A percentile compares a stretch with the other conserved stretches of the same genome.
These are phyloP conservation scores for Torrubiellomyces zombiae DNA, from an alignment of 2,329 filamentous ascomycete species.

Conservation along the genomic window DNA sequence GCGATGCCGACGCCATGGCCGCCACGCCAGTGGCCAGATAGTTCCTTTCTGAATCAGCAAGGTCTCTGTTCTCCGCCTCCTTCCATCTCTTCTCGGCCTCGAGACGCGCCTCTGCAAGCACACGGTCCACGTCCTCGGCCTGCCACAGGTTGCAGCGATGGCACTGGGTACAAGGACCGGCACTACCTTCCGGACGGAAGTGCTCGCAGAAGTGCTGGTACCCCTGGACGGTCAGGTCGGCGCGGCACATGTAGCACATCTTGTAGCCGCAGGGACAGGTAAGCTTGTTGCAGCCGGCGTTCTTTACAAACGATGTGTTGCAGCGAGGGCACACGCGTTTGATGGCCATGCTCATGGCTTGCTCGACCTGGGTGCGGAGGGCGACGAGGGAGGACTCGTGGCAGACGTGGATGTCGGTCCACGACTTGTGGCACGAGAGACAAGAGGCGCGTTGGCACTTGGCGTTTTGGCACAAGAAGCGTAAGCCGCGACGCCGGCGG, in stretches of 20 bases:
- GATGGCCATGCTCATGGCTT: constrained; percentile 82
- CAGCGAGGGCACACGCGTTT: constrained; percentile 91
- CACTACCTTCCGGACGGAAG: constrained; percentile 67
- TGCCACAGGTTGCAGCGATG: constrained; percentile 67
- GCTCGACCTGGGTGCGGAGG: constrained; percentile 76
- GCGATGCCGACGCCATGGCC: too few species aligned
- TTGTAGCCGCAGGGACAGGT: constrained; percentile 91
- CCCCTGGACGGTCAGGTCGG: constrained; percentile 55
- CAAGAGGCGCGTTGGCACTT: constrained; percentile 58
- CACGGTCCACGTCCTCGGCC: constrained; percentile 53
- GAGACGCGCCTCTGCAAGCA: constrained; percentile 51
- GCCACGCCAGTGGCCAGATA: constrained; percentile 39
- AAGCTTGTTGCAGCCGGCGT: constrained; percentile 88
- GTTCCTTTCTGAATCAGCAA: constrained; percentile 36
- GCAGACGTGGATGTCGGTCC: constrained; percentile 80
- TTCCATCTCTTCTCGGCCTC: constrained; percentile 59
- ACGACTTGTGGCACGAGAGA: constrained; percentile 63
- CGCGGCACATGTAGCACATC: constrained; percentile 95
- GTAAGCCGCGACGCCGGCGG: constrained; percentile 53
- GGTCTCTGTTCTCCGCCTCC: constrained; percentile 41
- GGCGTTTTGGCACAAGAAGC: constrained; percentile 61
- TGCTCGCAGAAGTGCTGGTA: constrained; percentile 95
- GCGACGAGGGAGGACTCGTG: constrained; percentile 70
- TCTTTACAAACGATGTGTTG: constrained; percentile 84
- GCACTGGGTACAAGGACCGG: constrained; percentile 58